These are phyloP conservation scores for Suaeda aralocaspica DNA, from an alignment of 148 eudicot genomes.

Conservation along the genomic window DNA sequence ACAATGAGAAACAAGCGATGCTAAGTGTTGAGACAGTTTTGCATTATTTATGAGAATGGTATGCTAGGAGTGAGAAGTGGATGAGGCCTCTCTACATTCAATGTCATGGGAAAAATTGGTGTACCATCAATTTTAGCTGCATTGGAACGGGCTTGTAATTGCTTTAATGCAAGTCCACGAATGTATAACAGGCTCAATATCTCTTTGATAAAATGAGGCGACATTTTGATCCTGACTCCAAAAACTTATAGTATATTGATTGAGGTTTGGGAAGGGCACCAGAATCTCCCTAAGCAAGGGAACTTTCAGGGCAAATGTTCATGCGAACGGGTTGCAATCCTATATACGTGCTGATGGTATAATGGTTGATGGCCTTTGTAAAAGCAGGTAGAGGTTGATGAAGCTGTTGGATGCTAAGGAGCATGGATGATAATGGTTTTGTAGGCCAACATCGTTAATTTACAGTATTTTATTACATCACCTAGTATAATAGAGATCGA, in stretches of 20 bases:
- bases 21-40: slow-evolving; percentile 84
- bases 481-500: slow-evolving; percentile 67
- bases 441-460: slow-evolving; percentile 70
- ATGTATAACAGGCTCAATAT: slow-evolving; percentile 83
- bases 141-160: slow-evolving; percentile 78
- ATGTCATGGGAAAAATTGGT: slow-evolving; percentile 52
- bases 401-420: slow-evolving; percentile 63
- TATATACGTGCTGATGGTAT: slow-evolving; percentile 74
- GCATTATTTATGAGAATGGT: slow-evolving; percentile 89
- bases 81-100: slow-evolving; percentile 84
- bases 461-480: slow-evolving; percentile 56
- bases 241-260: slow-evolving; percentile 73
- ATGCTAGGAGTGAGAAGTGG: slow-evolving; percentile 86
- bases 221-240: slow-evolving; percentile 53
- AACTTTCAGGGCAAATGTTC: slow-evolving; percentile 61
- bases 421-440: slow-evolving; percentile 58
- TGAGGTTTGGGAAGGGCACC: slow-evolving; percentile 85
- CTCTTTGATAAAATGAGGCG: slow-evolving; percentile 73
- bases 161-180: slow-evolving; percentile 89
- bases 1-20: slow-evolving; percentile 63
- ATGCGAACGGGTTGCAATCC: slow-evolving; percentile 60
- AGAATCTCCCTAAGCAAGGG: slow-evolving; percentile 85
- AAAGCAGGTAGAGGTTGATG: slow-evolving; percentile 79
- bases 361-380: slow-evolving; percentile 85
- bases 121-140: slow-evolving; percentile 66